These are phyloP conservation scores for Pythium grandisporangium DNA, from an alignment of 352 stramenopile genomes.

Conservation along the genomic window DNA sequence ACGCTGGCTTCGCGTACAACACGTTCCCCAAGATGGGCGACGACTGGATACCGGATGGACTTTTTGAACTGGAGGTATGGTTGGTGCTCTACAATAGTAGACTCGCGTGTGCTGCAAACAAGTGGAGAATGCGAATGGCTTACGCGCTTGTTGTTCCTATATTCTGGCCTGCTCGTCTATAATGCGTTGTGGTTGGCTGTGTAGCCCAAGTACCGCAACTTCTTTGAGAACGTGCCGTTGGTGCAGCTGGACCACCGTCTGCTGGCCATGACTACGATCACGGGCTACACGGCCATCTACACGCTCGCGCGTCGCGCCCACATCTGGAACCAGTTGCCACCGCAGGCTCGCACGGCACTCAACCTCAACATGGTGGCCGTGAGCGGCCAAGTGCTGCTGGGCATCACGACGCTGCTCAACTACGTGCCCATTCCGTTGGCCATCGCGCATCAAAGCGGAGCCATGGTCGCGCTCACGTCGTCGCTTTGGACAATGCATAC, in stretches of 20 bases:
- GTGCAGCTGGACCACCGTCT: slow-evolving; percentile 98
- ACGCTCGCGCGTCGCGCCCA: slow-evolving; percentile 52
- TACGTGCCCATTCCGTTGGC: slow-evolving; percentile 95
- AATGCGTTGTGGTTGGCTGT: neutral
- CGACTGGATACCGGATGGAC: slow-evolving; percentile 92
- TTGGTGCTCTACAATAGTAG: too few relatives aligned
- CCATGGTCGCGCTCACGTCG: slow-evolving; percentile 91
- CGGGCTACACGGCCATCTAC: slow-evolving; percentile 59
- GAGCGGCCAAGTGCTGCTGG: slow-evolving; percentile 86
- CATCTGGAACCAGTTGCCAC: slow-evolving; percentile 83
- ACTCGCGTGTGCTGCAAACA: too few relatives aligned
- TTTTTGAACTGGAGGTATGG: slow-evolving; percentile 72
- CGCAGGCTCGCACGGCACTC: slow-evolving; percentile 60
- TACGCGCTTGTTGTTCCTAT: too few relatives aligned
- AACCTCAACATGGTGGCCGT: slow-evolving; percentile 73
- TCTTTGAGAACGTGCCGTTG: slow-evolving; percentile 98
- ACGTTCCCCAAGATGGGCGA: slow-evolving; percentile 95
- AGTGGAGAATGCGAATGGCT: too few relatives aligned
- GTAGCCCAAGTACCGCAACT: slow-evolving; percentile 88
- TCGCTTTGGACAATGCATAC: slow-evolving; percentile 89
- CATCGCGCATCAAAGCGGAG: slow-evolving; percentile 94
- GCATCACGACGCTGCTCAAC: slow-evolving; percentile 95
- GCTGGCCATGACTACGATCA: slow-evolving; percentile 89
- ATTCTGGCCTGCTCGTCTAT: too few relatives aligned
- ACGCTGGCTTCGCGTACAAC: slow-evolving; percentile 98